Percentiles rank a stretch among this genome's conserved stretches.
Conservation (phyloP, 23 red algal genomes). For the Chondrus crispus region DNA sequence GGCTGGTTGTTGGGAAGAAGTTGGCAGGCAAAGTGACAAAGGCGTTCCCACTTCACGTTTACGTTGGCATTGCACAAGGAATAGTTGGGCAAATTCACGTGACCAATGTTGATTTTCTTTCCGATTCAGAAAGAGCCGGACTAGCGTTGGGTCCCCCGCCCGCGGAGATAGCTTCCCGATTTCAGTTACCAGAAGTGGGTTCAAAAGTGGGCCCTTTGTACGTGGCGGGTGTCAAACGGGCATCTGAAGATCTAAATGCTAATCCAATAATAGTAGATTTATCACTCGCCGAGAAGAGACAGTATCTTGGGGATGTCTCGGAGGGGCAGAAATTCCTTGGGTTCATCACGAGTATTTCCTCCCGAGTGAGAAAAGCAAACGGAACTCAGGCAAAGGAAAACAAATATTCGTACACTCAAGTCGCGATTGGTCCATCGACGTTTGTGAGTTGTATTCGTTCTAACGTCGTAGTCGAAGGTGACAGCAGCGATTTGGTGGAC, state of each 20-base stretch:
- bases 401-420: background rate
- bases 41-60: conserved; percentile 21
- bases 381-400: background rate
- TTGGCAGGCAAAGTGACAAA: conserved; percentile 17
- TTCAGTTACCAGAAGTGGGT: conserved; percentile 20
- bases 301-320: background rate
- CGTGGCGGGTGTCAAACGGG: conserved; percentile 17
- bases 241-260: background rate
- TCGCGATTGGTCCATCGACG: background rate
- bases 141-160: background rate
- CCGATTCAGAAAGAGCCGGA: background rate
- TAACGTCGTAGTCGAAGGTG: conserved; percentile 13
- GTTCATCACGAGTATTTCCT: conserved; percentile 34
- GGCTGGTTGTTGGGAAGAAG: conserved; percentile 30
- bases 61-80: background rate
- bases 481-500: background rate
- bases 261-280: conserved; percentile 35
- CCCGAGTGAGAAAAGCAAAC: background rate
- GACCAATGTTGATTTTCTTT: background rate
- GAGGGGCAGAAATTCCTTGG: conserved; percentile 7
- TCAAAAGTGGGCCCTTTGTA: conserved; percentile 1
- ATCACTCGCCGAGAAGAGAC: background rate
- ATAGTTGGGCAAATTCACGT: conserved; percentile 55
- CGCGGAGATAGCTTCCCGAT: background rate
- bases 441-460: conserved; percentile 17